These are phyloP conservation scores for Sesbania bispinosa DNA, from an alignment of 306 rosid genomes.

Conservation along the genomic window DNA sequence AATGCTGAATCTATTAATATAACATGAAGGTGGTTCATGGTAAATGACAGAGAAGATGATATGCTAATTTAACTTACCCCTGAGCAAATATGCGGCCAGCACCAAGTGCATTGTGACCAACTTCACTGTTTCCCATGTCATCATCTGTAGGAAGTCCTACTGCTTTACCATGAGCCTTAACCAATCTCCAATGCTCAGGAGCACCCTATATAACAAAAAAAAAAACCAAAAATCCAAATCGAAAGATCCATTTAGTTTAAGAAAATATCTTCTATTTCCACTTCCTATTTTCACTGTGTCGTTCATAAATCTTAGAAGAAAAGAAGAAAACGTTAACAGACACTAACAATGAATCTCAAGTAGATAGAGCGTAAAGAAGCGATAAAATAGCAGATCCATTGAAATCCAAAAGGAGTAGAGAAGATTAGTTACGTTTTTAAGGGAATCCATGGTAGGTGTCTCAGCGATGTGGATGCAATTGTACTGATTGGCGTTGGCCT, in stretches of 20 bases:
- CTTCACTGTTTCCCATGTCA: conserved; percentile 94
- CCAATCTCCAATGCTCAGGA: conserved; percentile 73
- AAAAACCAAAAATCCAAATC: background rate
- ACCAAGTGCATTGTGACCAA: conserved; percentile 85
- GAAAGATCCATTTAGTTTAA: too few relatives aligned
- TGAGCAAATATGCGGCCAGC: conserved; percentile 85
- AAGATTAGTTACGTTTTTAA: conserved; percentile 27
- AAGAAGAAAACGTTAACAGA: too few relatives aligned
- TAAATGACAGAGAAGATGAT: too few relatives aligned
- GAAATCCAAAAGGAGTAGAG: background rate
- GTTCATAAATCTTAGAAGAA: too few relatives aligned
- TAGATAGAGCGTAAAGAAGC: too few relatives aligned
- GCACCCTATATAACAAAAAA: conserved; percentile 35
- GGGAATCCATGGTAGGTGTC: conserved; percentile 80
- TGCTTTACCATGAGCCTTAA: conserved; percentile 73
- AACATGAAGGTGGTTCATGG: too few relatives aligned
- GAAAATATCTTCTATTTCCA: too few relatives aligned
- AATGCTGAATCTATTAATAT: too few relatives aligned
- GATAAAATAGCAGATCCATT: conserved; percentile 17
- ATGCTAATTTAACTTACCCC: conserved; percentile 46
- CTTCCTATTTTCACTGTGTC: too few relatives aligned
- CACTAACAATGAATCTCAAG: background rate
- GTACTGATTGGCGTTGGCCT: conserved; percentile 60
- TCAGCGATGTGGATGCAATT: conserved; percentile 80
- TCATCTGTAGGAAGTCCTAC: conserved; percentile 84